These are phyloP conservation scores for Penicillium flavigenum DNA, from an alignment of 495 filamentous ascomycete genomes.

Conservation along the genomic window DNA sequence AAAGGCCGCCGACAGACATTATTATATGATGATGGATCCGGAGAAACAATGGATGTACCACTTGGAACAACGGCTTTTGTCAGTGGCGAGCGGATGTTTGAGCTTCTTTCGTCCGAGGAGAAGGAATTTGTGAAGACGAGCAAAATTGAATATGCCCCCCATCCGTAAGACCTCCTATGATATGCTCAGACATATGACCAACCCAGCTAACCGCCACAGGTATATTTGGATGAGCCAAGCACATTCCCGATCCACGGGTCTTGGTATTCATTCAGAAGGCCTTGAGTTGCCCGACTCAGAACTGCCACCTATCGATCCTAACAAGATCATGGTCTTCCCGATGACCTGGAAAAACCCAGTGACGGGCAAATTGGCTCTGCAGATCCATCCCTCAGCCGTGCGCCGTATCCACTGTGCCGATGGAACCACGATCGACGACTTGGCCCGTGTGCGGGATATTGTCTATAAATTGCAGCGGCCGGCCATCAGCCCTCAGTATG, in stretches of 20 bases:
- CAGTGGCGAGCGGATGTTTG: slow-evolving; percentile 64
- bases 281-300: slow-evolving; percentile 55
- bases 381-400: slow-evolving; percentile 67
- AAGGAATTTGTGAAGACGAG: slow-evolving; percentile 63
- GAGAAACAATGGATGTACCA: slow-evolving; percentile 65
- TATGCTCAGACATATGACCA: neutral
- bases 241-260: slow-evolving; percentile 61
- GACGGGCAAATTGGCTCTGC: slow-evolving; percentile 64
- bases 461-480: slow-evolving; percentile 69
- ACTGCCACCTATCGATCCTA: slow-evolving; percentile 61
- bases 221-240: slow-evolving; percentile 75
- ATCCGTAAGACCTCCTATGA: slow-evolving; percentile 45
- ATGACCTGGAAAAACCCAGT: slow-evolving; percentile 73
- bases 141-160: slow-evolving; percentile 69
- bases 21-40: slow-evolving; percentile 68
- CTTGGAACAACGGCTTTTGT: slow-evolving; percentile 77
- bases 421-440: slow-evolving; percentile 63
- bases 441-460: slow-evolving; percentile 62
- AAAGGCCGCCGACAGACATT: slow-evolving; percentile 61
- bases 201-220: slow-evolving; percentile 15
- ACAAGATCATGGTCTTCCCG: slow-evolving; percentile 65
- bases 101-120: slow-evolving; percentile 59
- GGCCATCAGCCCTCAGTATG: slow-evolving; percentile 62
- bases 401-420: slow-evolving; percentile 61
- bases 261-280: slow-evolving; percentile 63